Base-by-base conservation (phyloP, 2,329 filamentous ascomycete species). In the Calonectria montana region DNA sequence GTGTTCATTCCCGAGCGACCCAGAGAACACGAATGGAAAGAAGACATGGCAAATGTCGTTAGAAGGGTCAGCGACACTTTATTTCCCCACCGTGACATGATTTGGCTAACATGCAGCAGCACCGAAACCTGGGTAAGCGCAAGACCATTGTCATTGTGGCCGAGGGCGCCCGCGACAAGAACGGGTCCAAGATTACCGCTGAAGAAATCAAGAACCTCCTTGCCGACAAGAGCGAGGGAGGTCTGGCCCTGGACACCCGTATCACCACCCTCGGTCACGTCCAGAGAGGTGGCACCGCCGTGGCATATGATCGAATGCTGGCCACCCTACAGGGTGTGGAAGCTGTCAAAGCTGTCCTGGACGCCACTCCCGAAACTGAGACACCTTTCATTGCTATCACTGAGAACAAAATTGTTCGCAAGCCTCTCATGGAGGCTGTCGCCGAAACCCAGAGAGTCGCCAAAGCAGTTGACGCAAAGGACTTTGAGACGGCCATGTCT, bases 81-180 rank as follows among this genome's bases (percentile, higher is more conserved):
- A 10, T 23, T 27, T 27, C 27, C 18, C 53, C n/a, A 31, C 15
- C 21, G 25, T 37, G 21, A 15, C 6, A 27, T 63, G 45, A 41
- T 55, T 23, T n/a, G 37, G 57, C 75, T 79, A 76, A 79, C 65
- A 76, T 68, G 45, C 53, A 67, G 66, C 81, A 97, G 92, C 97
- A 98, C 85, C 93, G 97, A 76, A 88, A 89, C 73, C 89, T 95
- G 81, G 97, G 97, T 80, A 99, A 98, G 89, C 91, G 97, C 79
- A 97, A 98, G 88, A 98, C 97, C 1, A 98, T 98, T 79, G 96
- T 99, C 79, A 98, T 99, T 79, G 94, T 99, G 65, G 97, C 97
- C 65, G 97, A 99, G 85, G 97, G 97, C 76, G 97, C 97, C 57
- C 93, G 96, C 76, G 96, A 98, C 84, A 89, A 90, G 75, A 86